phyloP scores from a whole-genome alignment of 164 flowering plant genomes.

The Nymphaea colorata region DNA sequence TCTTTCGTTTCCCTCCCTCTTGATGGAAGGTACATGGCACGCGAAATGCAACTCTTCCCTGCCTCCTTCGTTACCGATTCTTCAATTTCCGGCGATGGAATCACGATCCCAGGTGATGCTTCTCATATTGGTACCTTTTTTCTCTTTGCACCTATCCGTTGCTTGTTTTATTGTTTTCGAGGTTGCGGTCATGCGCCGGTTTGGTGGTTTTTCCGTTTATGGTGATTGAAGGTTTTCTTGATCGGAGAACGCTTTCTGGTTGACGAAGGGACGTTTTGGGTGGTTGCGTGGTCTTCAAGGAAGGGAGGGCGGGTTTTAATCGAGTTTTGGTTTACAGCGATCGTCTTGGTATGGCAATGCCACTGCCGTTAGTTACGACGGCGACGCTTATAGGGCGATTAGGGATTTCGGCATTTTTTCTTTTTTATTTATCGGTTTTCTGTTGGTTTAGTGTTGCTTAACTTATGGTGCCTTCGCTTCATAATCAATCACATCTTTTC shows the following conservation, averaged over 20 bases:
- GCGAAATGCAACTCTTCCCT: neutral
- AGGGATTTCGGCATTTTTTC: too few relatives aligned
- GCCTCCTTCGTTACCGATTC: neutral
- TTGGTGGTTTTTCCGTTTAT: neutral
- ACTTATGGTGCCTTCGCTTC: too few relatives aligned
- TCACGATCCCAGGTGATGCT: conserved; percentile 10
- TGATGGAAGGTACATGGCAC: conserved; percentile 3
- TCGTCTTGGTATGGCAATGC: neutral
- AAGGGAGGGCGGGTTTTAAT: neutral
- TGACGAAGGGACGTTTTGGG: neutral
- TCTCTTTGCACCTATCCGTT: neutral
- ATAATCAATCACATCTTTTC: too few relatives aligned
- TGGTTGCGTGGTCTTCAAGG: neutral
- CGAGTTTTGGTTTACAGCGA: neutral
- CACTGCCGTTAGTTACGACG: too few relatives aligned
- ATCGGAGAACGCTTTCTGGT: too few relatives aligned
- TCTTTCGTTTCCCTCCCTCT: neutral
- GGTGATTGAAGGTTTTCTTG: too few relatives aligned
- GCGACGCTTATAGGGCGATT: too few relatives aligned
- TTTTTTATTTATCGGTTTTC: too few relatives aligned
- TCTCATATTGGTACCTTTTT: neutral
- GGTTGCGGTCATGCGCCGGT: neutral
- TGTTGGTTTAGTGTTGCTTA: too few relatives aligned
- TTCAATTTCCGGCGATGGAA: conserved; percentile 1
- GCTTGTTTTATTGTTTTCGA: neutral